Percentiles rank a stretch among this genome's conserved stretches.
Evolutionary conservation across 2,329 filamentous ascomycete species (phyloP).

Genomic region (Seiridium unicorne): DNA sequence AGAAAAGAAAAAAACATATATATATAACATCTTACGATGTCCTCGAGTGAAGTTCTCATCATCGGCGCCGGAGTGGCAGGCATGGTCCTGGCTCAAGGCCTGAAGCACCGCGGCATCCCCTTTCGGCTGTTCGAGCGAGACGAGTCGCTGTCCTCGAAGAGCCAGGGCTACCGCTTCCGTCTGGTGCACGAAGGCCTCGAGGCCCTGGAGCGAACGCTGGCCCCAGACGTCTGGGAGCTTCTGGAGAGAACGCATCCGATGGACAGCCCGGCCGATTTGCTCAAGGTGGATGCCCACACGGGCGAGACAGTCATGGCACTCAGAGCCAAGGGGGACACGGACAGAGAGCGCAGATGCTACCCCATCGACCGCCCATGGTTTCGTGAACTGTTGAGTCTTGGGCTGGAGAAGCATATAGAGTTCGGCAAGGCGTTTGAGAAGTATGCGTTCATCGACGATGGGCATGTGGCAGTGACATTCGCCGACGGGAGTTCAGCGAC

Average conservation of each 20-base stretch:
- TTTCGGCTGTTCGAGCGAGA: constrained; percentile 35
- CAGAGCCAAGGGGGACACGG: constrained; percentile 2
- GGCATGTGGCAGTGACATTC: neutral
- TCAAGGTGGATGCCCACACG: neutral
- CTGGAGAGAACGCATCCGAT: constrained; percentile 15
- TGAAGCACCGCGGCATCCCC: constrained; percentile 28
- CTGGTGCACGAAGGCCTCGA: constrained; percentile 21
- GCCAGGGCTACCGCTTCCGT: constrained; percentile 36
- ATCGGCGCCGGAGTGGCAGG: constrained; percentile 33
- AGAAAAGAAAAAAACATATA: neutral
- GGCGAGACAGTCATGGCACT: neutral
- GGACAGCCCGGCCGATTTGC: constrained; percentile 5
- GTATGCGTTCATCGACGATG: neutral
- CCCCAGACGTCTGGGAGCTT: constrained; percentile 12
- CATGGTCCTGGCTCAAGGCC: constrained; percentile 32
- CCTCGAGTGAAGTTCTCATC: constrained; percentile 25
- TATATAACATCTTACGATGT: neutral
- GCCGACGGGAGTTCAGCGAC: neutral
- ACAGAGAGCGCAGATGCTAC: constrained; percentile 13
- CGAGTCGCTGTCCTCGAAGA: constrained; percentile 19
- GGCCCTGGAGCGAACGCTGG: constrained; percentile 13
- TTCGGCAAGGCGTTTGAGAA: constrained; percentile 5
- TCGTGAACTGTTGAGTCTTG: neutral
- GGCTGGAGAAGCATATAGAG: neutral
- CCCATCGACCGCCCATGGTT: constrained; percentile 2